phyloP scores from a whole-genome alignment of 2,329 filamentous ascomycete genomes.

The Aureobasidium sp. region DNA sequence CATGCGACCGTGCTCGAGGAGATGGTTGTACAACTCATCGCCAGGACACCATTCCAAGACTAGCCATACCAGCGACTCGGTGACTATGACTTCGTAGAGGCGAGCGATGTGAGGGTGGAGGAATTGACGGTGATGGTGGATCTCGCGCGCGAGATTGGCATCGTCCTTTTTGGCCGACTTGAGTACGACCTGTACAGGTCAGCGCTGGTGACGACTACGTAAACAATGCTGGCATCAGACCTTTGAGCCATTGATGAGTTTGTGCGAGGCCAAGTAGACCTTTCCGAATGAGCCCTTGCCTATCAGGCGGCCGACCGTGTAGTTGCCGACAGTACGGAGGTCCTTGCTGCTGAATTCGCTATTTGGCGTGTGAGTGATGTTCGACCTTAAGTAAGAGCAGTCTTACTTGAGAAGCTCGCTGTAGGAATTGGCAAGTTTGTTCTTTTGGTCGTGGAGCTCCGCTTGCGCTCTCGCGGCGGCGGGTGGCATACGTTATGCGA shows the following conservation, averaged over 20 bases:
- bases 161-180: conserved; percentile 97
- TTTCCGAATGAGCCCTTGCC: conserved; percentile 98
- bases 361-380: conserved; percentile 20
- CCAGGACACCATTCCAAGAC: conserved; percentile 94
- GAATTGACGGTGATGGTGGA: conserved; percentile 97
- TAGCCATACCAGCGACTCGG: conserved; percentile 89
- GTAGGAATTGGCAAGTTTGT: conserved; percentile 85
- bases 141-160: conserved; percentile 90
- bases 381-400: neutral
- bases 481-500: conserved; percentile 25
- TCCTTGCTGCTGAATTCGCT: conserved; percentile 94
- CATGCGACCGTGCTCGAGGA: conserved; percentile 78
- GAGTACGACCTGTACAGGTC: conserved; percentile 68
- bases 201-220: neutral
- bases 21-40: conserved; percentile 94
- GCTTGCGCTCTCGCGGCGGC: conserved; percentile 26
- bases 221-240: conserved; percentile 36
- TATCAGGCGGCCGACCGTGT: conserved; percentile 82
- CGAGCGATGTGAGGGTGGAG: conserved; percentile 94
- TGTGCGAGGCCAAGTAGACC: conserved; percentile 92
- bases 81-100: conserved; percentile 96
- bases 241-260: conserved; percentile 97
- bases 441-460: conserved; percentile 30
- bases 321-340: conserved; percentile 88
- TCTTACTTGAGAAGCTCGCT: conserved; percentile 89